Evolutionary conservation across 73 alveolate species (phyloP).

Genomic region (Blepharisma stoltei): DNA sequence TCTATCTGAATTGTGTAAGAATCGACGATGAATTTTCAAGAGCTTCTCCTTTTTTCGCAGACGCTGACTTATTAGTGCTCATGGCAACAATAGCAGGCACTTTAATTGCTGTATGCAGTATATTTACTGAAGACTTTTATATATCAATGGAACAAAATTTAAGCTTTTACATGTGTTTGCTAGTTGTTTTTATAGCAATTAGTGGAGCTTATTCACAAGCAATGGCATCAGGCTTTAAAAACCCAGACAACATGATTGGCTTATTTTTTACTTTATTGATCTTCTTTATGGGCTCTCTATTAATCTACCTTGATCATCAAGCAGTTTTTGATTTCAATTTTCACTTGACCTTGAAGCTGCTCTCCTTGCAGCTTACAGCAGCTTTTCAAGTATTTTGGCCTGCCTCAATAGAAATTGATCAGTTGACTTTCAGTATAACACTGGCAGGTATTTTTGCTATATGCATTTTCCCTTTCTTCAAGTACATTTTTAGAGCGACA

Average conservation of each 20-base stretch:
- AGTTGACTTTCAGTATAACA: not conserved
- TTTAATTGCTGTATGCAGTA: not conserved
- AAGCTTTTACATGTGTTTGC: not conserved
- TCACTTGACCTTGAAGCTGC: slow-evolving; percentile 3
- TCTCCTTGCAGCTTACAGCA: not conserved
- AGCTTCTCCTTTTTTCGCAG: not conserved
- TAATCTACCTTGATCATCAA: slow-evolving; percentile 20
- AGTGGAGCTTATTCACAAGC: not conserved
- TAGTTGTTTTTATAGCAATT: not conserved
- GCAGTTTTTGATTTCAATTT: not conserved
- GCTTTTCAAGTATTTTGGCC: not conserved
- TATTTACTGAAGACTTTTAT: not conserved
- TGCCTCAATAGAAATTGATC: not conserved
- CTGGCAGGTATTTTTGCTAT: not conserved
- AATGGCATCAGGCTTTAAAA: slow-evolving; percentile 11
- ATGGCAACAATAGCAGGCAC: not conserved
- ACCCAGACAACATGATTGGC: slow-evolving; percentile 24
- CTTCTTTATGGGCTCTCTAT: not conserved
- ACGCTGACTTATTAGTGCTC: not conserved
- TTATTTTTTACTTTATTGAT: not conserved
- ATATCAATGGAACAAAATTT: not conserved
- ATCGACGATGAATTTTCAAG: slow-evolving; percentile 1
- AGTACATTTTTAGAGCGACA: slow-evolving; percentile 7
- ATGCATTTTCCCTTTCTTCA: slow-evolving; percentile 13
- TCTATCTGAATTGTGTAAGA: not conserved